These are phyloP conservation scores for Hymenoscyphus linearis DNA, from an alignment of 2,329 filamentous ascomycete genomes.

Conservation along the genomic window DNA sequence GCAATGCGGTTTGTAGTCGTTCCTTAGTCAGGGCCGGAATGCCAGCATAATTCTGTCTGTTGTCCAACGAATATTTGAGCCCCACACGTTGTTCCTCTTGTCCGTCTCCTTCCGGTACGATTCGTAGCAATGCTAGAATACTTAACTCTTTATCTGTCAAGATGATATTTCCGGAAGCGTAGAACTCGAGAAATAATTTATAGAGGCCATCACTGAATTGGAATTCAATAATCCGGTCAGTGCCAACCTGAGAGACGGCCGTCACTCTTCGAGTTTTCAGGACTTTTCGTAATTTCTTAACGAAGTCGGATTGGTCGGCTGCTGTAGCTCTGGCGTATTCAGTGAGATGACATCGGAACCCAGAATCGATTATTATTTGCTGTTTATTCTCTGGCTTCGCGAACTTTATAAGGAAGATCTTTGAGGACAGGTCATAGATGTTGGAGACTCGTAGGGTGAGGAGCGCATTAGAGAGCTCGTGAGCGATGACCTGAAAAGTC, in stretches of 20 bases:
- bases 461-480: slow-evolving; percentile 78
- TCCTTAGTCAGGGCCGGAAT: slow-evolving; percentile 71
- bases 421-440: slow-evolving; percentile 91
- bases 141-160: slow-evolving; percentile 80
- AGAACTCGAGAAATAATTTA: slow-evolving; percentile 88
- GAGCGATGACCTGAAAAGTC: slow-evolving; percentile 70
- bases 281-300: slow-evolving; percentile 77
- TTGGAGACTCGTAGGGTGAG: slow-evolving; percentile 80
- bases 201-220: slow-evolving; percentile 90
- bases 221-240: slow-evolving; percentile 88
- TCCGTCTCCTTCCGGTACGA: slow-evolving; percentile 74
- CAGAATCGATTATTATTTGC: slow-evolving; percentile 88
- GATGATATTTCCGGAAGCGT: slow-evolving; percentile 91
- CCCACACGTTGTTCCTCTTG: slow-evolving; percentile 78
- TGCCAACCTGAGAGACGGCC: slow-evolving; percentile 77
- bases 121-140: slow-evolving; percentile 74
- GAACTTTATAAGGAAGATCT: slow-evolving; percentile 94
- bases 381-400: slow-evolving; percentile 83
- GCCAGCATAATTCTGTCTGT: slow-evolving; percentile 77
- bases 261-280: slow-evolving; percentile 84
- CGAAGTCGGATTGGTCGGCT: slow-evolving; percentile 77
- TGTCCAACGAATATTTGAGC: slow-evolving; percentile 70
- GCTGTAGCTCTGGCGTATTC: slow-evolving; percentile 85
- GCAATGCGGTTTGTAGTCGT: slow-evolving; percentile 63
- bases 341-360: slow-evolving; percentile 92